Evolutionary conservation across 371 early-diverging fungal species (phyloP).

Genomic region (Nematocida major): DNA sequence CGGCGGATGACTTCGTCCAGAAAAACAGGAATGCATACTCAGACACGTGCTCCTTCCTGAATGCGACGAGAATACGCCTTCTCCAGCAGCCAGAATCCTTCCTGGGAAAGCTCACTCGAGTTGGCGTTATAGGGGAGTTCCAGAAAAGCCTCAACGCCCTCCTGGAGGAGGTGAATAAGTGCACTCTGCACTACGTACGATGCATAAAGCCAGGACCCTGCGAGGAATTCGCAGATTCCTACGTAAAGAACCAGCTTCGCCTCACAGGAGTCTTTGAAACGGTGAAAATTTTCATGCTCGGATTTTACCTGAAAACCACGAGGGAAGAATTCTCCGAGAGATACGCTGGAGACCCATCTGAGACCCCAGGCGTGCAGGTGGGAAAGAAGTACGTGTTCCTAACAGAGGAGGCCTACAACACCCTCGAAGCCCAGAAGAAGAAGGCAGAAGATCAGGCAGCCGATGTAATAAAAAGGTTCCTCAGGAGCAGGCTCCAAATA

Average conservation of each 20-base stretch:
- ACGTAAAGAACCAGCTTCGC: slow-evolving; percentile 63
- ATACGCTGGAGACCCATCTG: slow-evolving; percentile 62
- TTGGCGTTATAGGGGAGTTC: slow-evolving; percentile 74
- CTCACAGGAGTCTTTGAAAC: slow-evolving; percentile 71
- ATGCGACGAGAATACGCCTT: not conserved
- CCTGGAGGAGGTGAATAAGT: slow-evolving; percentile 80
- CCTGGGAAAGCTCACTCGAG: slow-evolving; percentile 77
- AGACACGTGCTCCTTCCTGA: slow-evolving; percentile 21
- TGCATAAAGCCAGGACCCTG: slow-evolving; percentile 94
- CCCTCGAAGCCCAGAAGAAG: not conserved
- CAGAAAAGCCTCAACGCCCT: slow-evolving; percentile 70
- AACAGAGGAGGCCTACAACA: slow-evolving; percentile 6
- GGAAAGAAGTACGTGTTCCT: slow-evolving; percentile 37
- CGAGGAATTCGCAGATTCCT: slow-evolving; percentile 78
- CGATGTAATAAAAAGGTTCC: not conserved
- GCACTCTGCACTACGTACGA: slow-evolving; percentile 90
- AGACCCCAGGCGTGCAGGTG: not conserved
- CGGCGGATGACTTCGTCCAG: slow-evolving; percentile 85
- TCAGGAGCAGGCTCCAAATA: not conserved
- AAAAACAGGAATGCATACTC: slow-evolving; percentile 79
- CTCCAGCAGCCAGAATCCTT: slow-evolving; percentile 70
- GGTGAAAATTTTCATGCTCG: slow-evolving; percentile 86
- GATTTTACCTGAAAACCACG: slow-evolving; percentile 81
- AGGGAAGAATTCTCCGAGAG: slow-evolving; percentile 79
- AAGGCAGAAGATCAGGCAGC: not conserved